Conservation (phyloP, 495 filamentous ascomycete species). For the Elasticomyces elasticus region DNA sequence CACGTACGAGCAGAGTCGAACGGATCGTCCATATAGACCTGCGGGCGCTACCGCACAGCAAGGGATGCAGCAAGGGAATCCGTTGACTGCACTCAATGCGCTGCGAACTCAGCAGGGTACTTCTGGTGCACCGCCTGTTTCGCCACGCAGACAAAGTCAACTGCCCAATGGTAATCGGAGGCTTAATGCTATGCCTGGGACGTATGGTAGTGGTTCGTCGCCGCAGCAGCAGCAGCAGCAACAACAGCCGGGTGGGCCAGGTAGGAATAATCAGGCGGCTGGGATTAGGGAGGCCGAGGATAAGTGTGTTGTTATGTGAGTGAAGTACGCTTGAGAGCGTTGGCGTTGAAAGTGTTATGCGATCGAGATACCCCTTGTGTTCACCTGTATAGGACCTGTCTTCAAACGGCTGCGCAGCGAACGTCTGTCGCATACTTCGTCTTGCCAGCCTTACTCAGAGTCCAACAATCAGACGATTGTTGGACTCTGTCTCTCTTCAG, state of each 20-base stretch:
- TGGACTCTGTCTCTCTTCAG: too few relatives aligned
- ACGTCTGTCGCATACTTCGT: too few relatives aligned
- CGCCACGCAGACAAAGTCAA: not conserved
- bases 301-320: constrained; percentile 34
- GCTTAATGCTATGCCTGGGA: not conserved
- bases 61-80: constrained; percentile 9
- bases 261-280: constrained; percentile 7
- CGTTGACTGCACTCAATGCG: constrained; percentile 12
- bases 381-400: too few relatives aligned
- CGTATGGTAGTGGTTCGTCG: constrained; percentile 3
- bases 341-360: too few relatives aligned
- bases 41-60: constrained; percentile 15
- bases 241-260: not conserved
- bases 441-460: too few relatives aligned
- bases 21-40: constrained; percentile 53
- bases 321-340: not conserved
- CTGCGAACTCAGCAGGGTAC: constrained; percentile 9
- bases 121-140: not conserved
- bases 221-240: not conserved
- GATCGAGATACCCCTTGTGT: too few relatives aligned
- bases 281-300: constrained; percentile 25
- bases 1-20: constrained; percentile 71
- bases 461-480: too few relatives aligned
- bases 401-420: too few relatives aligned
- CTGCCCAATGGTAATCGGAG: not conserved